Evolutionary conservation across 345 rosid species (phyloP).

Genomic region (Brassica nigra): DNA sequence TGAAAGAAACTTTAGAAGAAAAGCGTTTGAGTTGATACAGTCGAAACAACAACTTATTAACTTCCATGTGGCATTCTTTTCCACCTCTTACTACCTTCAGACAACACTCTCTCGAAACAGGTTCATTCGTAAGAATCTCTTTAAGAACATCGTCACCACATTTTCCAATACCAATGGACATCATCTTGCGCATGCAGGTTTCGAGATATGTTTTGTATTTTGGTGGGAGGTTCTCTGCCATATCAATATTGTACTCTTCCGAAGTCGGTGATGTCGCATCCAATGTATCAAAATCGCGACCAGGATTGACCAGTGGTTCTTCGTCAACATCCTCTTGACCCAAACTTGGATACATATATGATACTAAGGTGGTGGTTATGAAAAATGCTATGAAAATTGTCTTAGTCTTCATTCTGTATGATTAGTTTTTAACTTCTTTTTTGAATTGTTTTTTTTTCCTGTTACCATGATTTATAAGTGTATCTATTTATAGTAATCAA

Average conservation of each 20-base stretch:
- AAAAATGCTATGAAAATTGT: neutral
- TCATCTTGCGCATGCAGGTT: neutral
- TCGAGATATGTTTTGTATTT: neutral
- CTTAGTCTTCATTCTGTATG: neutral
- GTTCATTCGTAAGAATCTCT: neutral
- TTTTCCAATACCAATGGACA: neutral
- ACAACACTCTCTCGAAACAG: too few species aligned
- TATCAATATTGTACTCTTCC: neutral
- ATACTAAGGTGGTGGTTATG: neutral
- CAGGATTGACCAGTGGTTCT: neutral
- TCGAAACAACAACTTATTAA: neutral
- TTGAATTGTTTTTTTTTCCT: neutral
- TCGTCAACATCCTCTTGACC: neutral
- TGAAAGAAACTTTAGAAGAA: neutral
- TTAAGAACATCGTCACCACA: neutral
- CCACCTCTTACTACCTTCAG: too few species aligned
- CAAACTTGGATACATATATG: neutral
- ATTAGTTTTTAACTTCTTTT: neutral
- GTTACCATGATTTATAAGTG: too few species aligned
- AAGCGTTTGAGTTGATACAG: neutral
- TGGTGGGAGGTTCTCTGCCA: neutral
- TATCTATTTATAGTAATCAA: too few species aligned
- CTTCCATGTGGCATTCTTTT: neutral
- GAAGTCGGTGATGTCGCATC: neutral
- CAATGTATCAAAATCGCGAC: neutral